Base-by-base conservation (phyloP, 1,139 yeast species). In the Nakaseomyces kungkrabaensis region DNA sequence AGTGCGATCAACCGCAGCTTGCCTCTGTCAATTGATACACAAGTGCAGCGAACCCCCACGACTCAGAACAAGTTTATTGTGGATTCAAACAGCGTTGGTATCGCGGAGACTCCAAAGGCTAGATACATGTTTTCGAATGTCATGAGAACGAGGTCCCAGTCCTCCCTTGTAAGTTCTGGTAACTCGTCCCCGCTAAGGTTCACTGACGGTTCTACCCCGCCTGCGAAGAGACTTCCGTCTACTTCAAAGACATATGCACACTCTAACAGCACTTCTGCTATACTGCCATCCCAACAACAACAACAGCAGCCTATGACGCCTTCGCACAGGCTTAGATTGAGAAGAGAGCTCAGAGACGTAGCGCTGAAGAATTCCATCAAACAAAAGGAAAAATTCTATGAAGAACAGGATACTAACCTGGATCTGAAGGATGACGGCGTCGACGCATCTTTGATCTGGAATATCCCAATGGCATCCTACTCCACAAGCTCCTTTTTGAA, bases 381-480 rank as follows among this genome's bases (percentile, higher is more conserved):
- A 40, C 68, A 66, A 48, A 68, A 69, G 48, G 71, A 70, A 45
- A 68, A 70, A 52, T 59, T 65, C 24, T 73, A 68, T 55, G 77
- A 73, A 13, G 72, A 72, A 32, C 60, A 65, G 42, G 68, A 66
- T 7, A 22, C 36, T 13, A 47, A 47, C 33, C 22, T 50, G 17
- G 58, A 56, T 34, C 32, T 55, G 32, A 51, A 51, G 33, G 56
- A 53, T 24, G 48, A 51, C 22, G 61, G 66, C 9, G 59, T 67
- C 6, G 69, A 67, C 36, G 69, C 68, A 47, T 62, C 69, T 0
- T 47, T 67, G 11, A 69, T 74, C 47, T 74, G 73, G 70, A 74
- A 74, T 52, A 75, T 75, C 7, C 79, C 79, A 4, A 67, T 68
- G 56, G 73, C 78, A 0, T 63, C 68, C 9, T 54, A 62, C 8